A percentile compares a stretch with the other conserved stretches of the same genome.
Conservation (phyloP, 192 early-diverging fungal species). For the Coemansia sp. region DNA sequence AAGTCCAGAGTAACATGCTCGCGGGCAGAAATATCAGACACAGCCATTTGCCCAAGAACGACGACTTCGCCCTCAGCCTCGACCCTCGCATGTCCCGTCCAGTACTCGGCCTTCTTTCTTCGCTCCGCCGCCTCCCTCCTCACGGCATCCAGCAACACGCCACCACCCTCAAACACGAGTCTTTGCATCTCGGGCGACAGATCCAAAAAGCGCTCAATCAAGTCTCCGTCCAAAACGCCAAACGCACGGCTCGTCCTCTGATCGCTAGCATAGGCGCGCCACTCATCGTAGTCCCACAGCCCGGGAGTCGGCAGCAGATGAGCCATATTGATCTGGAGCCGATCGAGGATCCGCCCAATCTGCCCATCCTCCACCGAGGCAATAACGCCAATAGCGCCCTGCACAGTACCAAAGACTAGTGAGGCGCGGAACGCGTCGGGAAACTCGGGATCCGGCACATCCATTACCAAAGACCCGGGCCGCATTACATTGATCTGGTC, state of each 20-base stretch:
- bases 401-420: constrained; percentile 77
- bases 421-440: constrained; percentile 49
- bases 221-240: constrained; percentile 86
- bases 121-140: constrained; percentile 15
- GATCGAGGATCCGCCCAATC: constrained; percentile 59
- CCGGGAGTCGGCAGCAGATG: constrained; percentile 61
- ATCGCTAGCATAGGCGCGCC: constrained; percentile 67
- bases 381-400: constrained; percentile 80
- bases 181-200: constrained; percentile 56
- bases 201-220: constrained; percentile 85
- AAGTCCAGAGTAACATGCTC: constrained; percentile 37
- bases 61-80: constrained; percentile 36
- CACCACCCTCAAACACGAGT: constrained; percentile 39
- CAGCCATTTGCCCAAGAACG: constrained; percentile 29
- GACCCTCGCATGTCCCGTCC: constrained; percentile 25
- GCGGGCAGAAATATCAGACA: constrained; percentile 38
- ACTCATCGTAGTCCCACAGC: constrained; percentile 63
- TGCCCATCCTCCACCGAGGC: constrained; percentile 63
- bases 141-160: neutral
- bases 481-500: constrained; percentile 79
- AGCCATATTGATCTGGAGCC: constrained; percentile 68
- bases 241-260: constrained; percentile 45
- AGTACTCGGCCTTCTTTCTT: constrained; percentile 26
- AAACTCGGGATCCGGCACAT: constrained; percentile 62
- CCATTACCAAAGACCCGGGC: constrained; percentile 79